phyloP scores from a whole-genome alignment of 352 stramenopile species.

The Globisporangium acanthophoron region DNA sequence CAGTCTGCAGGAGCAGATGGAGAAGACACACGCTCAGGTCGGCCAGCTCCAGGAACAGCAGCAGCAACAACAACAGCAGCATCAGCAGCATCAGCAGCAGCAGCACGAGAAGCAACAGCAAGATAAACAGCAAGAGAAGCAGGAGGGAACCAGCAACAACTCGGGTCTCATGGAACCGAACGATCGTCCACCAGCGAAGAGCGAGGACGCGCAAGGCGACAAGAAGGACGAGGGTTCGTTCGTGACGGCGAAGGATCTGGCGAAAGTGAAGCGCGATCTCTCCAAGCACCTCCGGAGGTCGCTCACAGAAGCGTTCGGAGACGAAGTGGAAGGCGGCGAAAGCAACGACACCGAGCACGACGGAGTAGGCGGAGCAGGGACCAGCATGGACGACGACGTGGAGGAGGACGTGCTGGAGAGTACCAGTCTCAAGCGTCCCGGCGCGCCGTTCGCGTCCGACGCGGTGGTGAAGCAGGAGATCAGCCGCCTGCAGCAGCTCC shows the following conservation, averaged over 20 bases:
- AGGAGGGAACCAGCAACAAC: conserved; percentile 15
- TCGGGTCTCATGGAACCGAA: neutral
- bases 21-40: conserved; percentile 40
- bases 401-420: neutral
- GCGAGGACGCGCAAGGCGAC: neutral
- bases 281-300: conserved; percentile 38
- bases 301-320: conserved; percentile 36
- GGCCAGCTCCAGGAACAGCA: conserved; percentile 19
- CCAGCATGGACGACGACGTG: neutral
- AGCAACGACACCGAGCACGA: conserved; percentile 20
- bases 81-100: neutral
- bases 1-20: conserved; percentile 43
- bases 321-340: conserved; percentile 25
- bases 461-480: conserved; percentile 38
- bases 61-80: too few species aligned
- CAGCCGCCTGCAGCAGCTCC: conserved; percentile 30
- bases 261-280: conserved; percentile 35
- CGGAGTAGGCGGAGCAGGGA: conserved; percentile 11
- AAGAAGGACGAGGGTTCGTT: conserved; percentile 20
- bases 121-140: conserved; percentile 15
- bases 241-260: conserved; percentile 41
- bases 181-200: conserved; percentile 2
- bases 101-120: conserved; percentile 9
- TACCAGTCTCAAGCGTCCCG: conserved; percentile 15
- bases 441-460: conserved; percentile 33